Conservation (phyloP, 2,329 filamentous ascomycete species). For the Decorospora gaudefroyi region DNA sequence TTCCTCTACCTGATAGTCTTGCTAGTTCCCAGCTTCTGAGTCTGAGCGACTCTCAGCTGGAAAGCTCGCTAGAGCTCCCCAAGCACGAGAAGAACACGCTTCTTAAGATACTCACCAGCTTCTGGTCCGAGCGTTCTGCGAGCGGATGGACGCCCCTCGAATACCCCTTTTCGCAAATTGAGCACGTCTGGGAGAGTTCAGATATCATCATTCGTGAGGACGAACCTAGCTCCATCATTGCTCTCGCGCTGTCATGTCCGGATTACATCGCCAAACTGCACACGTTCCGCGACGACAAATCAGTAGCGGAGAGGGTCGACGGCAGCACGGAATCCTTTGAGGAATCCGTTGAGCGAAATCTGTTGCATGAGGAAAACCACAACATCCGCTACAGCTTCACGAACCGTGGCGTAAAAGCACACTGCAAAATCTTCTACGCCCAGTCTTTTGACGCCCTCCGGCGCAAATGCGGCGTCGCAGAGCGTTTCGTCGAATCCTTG, state of each 20-base stretch:
- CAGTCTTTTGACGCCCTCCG: constrained; percentile 96
- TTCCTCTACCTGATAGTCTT: constrained; percentile 64
- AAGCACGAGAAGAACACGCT: constrained; percentile 92
- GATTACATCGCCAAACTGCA: constrained; percentile 84
- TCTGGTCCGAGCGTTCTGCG: constrained; percentile 96
- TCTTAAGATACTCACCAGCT: constrained; percentile 94
- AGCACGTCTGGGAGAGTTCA: constrained; percentile 96
- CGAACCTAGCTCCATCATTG: constrained; percentile 94
- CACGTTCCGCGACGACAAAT: constrained; percentile 59
- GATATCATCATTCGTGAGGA: constrained; percentile 97
- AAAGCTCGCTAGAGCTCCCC: constrained; percentile 73
- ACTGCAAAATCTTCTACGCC: constrained; percentile 98
- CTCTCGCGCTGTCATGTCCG: constrained; percentile 83
- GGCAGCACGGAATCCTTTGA: constrained; percentile 53
- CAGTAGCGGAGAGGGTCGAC: constrained; percentile 24
- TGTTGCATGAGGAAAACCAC: constrained; percentile 82
- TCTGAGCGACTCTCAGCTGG: constrained; percentile 59
- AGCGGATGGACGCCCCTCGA: constrained; percentile 92
- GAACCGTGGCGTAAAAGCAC: constrained; percentile 90
- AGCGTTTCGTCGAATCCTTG: constrained; percentile 92
- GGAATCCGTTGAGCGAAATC: constrained; percentile 78
- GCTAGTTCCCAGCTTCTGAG: constrained; percentile 58
- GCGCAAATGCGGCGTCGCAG: constrained; percentile 87
- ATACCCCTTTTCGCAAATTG: constrained; percentile 78
- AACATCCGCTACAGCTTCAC: constrained; percentile 96